Conservation (phyloP, 73 alveolate genomes). For the Tetrahymena elliotti region DNA sequence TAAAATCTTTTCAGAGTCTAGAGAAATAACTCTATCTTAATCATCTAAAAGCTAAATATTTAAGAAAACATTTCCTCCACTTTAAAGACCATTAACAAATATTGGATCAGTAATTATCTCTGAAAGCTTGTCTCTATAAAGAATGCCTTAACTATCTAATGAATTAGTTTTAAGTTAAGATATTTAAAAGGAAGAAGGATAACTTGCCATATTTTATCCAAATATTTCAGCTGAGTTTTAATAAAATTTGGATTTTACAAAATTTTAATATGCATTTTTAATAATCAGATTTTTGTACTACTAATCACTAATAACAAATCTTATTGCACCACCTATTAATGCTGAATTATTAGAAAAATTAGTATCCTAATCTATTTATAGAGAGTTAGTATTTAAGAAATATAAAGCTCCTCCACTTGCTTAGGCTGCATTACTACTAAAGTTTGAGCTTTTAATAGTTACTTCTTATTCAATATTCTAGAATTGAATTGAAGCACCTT, state of each 20-base stretch:
- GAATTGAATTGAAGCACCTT: background rate
- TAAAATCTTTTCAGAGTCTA: background rate
- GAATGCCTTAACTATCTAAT: no score
- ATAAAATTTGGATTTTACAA: background rate
- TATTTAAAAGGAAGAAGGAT: no score
- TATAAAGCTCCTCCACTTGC: background rate
- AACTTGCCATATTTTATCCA: background rate
- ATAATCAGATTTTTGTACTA: background rate
- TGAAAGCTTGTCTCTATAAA: background rate
- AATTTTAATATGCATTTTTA: no score
- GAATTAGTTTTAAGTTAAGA: no score
- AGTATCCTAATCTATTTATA: background rate
- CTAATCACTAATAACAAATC: background rate
- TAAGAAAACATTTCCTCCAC: background rate
- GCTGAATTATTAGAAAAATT: background rate
- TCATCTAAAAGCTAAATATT: background rate
- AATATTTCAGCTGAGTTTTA: background rate
- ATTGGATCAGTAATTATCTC: no score
- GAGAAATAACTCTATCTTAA: background rate
- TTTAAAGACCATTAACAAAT: no score
- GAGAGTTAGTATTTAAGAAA: background rate
- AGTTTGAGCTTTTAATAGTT: background rate
- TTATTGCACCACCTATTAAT: background rate
- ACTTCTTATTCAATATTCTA: background rate
- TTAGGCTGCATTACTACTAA: background rate